Conservation (phyloP, 176 grass and related monocot genomes). For the Stipa capillata region DNA sequence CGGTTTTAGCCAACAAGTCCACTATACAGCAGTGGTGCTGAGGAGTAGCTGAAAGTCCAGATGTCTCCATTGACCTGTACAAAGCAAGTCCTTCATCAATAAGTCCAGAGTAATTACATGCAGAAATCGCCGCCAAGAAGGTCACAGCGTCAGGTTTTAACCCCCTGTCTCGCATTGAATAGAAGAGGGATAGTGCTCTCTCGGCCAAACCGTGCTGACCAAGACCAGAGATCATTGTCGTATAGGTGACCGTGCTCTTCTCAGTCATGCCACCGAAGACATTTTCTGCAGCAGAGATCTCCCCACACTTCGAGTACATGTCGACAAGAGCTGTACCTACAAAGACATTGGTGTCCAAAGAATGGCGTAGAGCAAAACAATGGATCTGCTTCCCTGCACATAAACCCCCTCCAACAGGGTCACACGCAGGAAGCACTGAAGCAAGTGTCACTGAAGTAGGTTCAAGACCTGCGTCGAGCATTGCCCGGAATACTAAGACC, state of each 20-base stretch:
- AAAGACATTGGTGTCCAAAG: conserved; percentile 61
- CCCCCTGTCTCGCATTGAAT: conserved; percentile 47
- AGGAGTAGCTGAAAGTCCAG: conserved; percentile 44
- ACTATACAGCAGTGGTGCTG: conserved; percentile 70
- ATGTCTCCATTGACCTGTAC: conserved; percentile 66
- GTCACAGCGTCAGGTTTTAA: conserved; percentile 61
- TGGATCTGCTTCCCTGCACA: conserved; percentile 68
- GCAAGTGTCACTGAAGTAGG: conserved; percentile 80
- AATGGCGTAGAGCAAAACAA: conserved; percentile 48
- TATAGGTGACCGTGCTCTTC: conserved; percentile 73
- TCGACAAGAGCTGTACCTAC: conserved; percentile 75
- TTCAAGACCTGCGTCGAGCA: conserved; percentile 51
- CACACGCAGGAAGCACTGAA: conserved; percentile 66
- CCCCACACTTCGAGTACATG: conserved; percentile 78
- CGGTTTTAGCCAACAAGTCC: conserved; percentile 61
- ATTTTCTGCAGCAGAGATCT: conserved; percentile 62
- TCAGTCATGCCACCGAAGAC: conserved; percentile 55
- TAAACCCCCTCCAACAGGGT: conserved; percentile 46
- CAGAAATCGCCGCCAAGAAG: conserved; percentile 66
- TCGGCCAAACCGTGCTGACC: conserved; percentile 62
- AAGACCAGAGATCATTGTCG: conserved; percentile 80
- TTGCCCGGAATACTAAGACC: conserved; percentile 40
- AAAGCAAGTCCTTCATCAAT: conserved; percentile 62
- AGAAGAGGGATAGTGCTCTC: conserved; percentile 66
- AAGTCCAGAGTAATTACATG: conserved; percentile 71